These are phyloP conservation scores for Chalciporus pseudorubinellus DNA, from an alignment of 768 basidiomycete genomes.

Conservation along the genomic window DNA sequence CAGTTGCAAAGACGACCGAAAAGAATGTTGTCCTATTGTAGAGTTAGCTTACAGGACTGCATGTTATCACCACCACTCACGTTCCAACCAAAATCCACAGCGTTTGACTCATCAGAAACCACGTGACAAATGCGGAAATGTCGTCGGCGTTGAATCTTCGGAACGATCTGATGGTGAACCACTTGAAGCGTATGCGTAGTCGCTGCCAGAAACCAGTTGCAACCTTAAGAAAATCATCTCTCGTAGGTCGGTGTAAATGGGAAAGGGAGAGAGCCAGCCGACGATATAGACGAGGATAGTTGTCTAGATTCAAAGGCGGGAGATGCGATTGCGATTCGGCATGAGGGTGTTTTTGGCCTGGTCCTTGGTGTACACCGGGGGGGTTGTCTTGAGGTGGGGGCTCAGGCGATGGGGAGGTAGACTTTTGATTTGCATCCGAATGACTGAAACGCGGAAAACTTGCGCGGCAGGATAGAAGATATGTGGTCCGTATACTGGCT, in stretches of 20 bases:
- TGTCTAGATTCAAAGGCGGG: conserved; percentile 47
- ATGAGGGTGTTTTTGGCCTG: conserved; percentile 4
- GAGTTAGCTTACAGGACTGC: conserved; percentile 3
- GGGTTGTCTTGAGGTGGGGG: conserved; percentile 7
- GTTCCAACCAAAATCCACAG: conserved; percentile 93
- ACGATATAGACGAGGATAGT: conserved; percentile 80
- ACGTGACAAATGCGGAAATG: conserved; percentile 92
- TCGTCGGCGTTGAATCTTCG: conserved; percentile 95
- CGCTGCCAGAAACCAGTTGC: conserved; percentile 92
- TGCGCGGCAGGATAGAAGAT: not conserved
- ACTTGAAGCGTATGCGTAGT: conserved; percentile 87
- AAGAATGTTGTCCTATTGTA: conserved; percentile 83
- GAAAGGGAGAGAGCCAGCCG: conserved; percentile 78
- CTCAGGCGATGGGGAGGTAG: not conserved
- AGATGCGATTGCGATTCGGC: conserved; percentile 10
- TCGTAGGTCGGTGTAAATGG: conserved; percentile 73
- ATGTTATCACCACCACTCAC: conserved; percentile 9
- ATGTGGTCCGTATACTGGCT: not conserved
- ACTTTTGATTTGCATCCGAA: conserved; percentile 11
- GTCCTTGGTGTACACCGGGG: conserved; percentile 6
- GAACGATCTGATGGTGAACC: conserved; percentile 95
- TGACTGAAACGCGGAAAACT: conserved; percentile 14
- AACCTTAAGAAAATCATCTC: conserved; percentile 84
- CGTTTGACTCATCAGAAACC: conserved; percentile 95
- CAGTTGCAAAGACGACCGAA: conserved; percentile 84